Evolutionary conservation across 2,329 filamentous ascomycete species (phyloP).

Genomic region (Dactylellina drechsleri): DNA sequence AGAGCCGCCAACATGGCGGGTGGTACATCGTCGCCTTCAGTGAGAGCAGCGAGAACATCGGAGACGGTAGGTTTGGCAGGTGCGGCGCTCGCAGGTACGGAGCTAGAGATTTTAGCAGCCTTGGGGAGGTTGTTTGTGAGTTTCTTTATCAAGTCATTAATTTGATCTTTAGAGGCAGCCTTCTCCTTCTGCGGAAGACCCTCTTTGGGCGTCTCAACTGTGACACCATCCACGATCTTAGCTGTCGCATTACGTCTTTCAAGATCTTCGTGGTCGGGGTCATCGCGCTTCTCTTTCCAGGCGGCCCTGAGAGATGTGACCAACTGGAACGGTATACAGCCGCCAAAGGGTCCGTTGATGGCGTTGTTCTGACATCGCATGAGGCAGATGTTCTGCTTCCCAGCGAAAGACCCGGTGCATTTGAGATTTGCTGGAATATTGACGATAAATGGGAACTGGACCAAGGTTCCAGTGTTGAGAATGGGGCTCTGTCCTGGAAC

Average conservation of each 20-base stretch:
- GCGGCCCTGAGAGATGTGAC: conserved; percentile 3
- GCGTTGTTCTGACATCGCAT: conserved; percentile 72
- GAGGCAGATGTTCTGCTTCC: conserved; percentile 70
- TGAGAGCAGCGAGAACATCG: conserved; percentile 9
- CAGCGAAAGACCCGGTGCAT: conserved; percentile 71
- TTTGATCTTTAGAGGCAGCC: background rate
- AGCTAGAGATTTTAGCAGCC: too few relatives aligned
- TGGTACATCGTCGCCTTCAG: conserved; percentile 25
- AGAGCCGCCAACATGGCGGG: background rate
- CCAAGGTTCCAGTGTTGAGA: conserved; percentile 9
- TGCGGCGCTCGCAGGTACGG: background rate
- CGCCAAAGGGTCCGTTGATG: conserved; percentile 71
- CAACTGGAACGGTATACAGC: too few relatives aligned
- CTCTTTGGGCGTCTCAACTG: too few relatives aligned
- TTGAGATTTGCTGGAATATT: conserved; percentile 15
- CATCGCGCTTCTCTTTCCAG: conserved; percentile 5
- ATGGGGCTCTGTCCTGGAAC: conserved; percentile 30
- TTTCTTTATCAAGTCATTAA: background rate
- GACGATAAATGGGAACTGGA: conserved; percentile 13
- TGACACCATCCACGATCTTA: too few relatives aligned
- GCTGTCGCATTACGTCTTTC: background rate
- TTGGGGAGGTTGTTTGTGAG: background rate
- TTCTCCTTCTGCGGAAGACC: background rate
- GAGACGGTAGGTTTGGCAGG: background rate
- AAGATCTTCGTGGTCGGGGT: background rate